These are phyloP conservation scores for Cryptococcus wingfieldii DNA, from an alignment of 1,284 basidiomycete species.

Conservation along the genomic window DNA sequence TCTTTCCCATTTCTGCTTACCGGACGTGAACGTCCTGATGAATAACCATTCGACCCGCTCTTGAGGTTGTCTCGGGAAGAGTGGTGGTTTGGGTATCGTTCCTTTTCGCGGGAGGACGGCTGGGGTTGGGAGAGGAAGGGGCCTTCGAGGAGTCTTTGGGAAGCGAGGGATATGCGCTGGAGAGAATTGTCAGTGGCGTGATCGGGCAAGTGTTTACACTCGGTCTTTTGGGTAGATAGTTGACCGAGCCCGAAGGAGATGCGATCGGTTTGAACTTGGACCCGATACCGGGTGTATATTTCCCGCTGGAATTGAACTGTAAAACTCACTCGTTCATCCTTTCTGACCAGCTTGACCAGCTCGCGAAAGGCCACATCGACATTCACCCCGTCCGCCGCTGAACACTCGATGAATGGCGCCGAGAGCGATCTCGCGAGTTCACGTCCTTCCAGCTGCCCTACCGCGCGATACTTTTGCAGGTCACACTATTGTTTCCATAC, in stretches of 20 bases:
- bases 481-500: conserved; percentile 49
- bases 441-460: conserved; percentile 52
- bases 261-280: neutral
- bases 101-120: neutral
- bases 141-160: conserved; percentile 7
- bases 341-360: conserved; percentile 54
- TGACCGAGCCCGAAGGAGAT: no score
- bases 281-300: neutral
- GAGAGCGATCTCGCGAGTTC: conserved; percentile 52
- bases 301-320: neutral
- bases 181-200: no score
- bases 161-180: conserved; percentile 3
- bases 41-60: neutral
- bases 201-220: no score
- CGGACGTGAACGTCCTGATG: no score
- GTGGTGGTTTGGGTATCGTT: no score
- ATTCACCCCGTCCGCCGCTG: conserved; percentile 56
- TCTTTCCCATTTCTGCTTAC: no score
- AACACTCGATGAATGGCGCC: conserved; percentile 56
- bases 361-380: conserved; percentile 56
- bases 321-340: conserved; percentile 50
- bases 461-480: conserved; percentile 52
- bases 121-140: conserved; percentile 4
- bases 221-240: no score
- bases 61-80: neutral